phyloP scores from a whole-genome alignment of 2,329 filamentous ascomycete species.

The Colletotrichum tofieldiae region DNA sequence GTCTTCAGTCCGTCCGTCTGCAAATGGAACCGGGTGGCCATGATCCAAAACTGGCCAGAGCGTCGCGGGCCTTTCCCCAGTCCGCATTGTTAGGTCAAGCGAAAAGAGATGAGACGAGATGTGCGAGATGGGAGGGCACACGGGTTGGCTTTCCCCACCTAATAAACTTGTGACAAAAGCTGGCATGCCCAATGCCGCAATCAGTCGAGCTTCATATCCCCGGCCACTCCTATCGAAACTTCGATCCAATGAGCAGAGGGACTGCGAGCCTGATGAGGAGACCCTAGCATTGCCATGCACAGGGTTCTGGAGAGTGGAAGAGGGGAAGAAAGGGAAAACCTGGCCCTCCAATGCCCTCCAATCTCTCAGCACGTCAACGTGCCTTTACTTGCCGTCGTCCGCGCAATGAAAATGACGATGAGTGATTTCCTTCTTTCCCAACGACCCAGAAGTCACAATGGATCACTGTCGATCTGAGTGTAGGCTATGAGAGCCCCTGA shows the following conservation, averaged over 20 bases:
- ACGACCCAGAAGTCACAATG: too few relatives aligned
- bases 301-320: conserved; percentile 24
- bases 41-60: conserved; percentile 18
- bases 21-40: background rate
- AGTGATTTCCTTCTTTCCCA: background rate
- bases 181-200: conserved; percentile 32
- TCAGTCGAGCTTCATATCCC: conserved; percentile 21
- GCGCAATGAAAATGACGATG: conserved; percentile 5
- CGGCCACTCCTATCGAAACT: conserved; percentile 23
- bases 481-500: background rate
- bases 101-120: conserved; percentile 35
- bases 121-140: background rate
- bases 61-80: conserved; percentile 2
- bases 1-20: background rate
- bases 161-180: conserved; percentile 43
- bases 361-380: conserved; percentile 3
- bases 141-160: conserved; percentile 40
- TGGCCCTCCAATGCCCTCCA: conserved; percentile 6
- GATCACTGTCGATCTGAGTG: background rate
- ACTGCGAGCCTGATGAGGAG: conserved; percentile 4
- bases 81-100: conserved; percentile 6
- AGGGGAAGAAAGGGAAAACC: conserved; percentile 10
- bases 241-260: conserved; percentile 18
- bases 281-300: background rate
- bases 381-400: background rate